Percentiles rank a stretch among this genome's conserved stretches.
phyloP scores from a whole-genome alignment of 495 filamentous ascomycete species.

The Penicillium arizonense region DNA sequence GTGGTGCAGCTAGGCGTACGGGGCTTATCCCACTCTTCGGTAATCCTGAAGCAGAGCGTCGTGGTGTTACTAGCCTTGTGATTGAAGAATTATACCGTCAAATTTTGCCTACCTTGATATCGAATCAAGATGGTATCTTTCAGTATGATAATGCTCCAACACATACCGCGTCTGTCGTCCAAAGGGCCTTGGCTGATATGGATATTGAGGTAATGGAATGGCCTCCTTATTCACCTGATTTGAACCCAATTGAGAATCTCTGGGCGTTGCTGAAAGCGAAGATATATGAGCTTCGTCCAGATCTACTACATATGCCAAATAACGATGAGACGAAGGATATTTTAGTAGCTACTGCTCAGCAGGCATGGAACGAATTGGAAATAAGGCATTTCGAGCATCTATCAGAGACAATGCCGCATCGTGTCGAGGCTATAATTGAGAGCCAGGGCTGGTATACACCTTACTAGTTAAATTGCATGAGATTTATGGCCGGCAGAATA shows the following conservation, averaged over 20 bases:
- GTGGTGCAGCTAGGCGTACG: constrained; percentile 4
- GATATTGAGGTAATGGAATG: constrained; percentile 19
- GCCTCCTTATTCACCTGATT: constrained; percentile 26
- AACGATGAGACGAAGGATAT: constrained; percentile 6
- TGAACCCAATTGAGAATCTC: constrained; percentile 31
- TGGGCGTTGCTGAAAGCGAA: constrained; percentile 20
- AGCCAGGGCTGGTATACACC: too few species aligned
- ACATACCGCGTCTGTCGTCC: constrained; percentile 14
- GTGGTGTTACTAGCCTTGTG: neutral
- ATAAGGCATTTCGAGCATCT: neutral
- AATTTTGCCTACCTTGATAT: constrained; percentile 5
- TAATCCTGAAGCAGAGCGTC: neutral
- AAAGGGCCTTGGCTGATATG: constrained; percentile 13
- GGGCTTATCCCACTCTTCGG: constrained; percentile 9
- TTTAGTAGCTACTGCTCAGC: constrained; percentile 4
- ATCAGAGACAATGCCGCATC: too few species aligned
- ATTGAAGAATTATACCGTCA: neutral
- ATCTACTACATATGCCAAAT: constrained; percentile 6
- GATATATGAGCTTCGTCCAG: constrained; percentile 5
- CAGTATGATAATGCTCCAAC: constrained; percentile 24
- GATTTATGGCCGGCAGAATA: too few species aligned
- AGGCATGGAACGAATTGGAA: neutral
- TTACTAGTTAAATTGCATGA: too few species aligned
- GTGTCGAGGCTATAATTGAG: too few species aligned
- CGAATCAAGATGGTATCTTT: constrained; percentile 13